Evolutionary conservation across 345 rosid genomes (phyloP), one percentile per base, ranked within the genome.

Genomic region (Eucalyptus cloeziana): DNA sequence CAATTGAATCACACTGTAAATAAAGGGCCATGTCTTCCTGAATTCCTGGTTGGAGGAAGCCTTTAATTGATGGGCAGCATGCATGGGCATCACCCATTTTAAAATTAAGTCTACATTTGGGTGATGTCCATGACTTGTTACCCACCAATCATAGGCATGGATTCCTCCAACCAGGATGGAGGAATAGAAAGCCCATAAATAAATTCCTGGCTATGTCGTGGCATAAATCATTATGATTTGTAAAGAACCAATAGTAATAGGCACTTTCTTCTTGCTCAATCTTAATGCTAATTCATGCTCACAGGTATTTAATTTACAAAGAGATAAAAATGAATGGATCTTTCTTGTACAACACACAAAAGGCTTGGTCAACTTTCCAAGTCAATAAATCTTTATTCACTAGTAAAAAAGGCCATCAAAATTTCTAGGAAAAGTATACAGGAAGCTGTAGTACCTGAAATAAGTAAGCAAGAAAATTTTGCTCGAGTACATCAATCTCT

Each of bases 401-500:
- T 10, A 76, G 83, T 37, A 33, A 69, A 69, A 69, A 33, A 33
- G 30, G 10, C 49, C 76, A 62, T 52, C 64, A 49, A 56, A 89
- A 56, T 13, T 76, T 27, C 45, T 86, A 49, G 85, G 7, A 45
- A 7, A 30, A 50, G 8, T 8, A 44, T 30, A 44, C 44, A 49
- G 45, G 47, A 8, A 87, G 86, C 40, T 3, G 62, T 37, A 91
- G 43, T 88, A 97, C 99, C 99, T 97, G 97, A 94, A 96, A 96
- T 87, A 97, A 92, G 94, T 94, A 95, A 47, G 94, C 89, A 52
- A 97, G 92, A 91, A 97, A 97, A 93, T 97, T 96, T 90, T 96
- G 99, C 90, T 97, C 99, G 58, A 96, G 99, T 24, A 90, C 89
- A 87, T 96, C 97, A 90, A 96, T 91, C 90, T 97, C 99, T 49